A percentile compares a stretch with the other conserved stretches of the same genome.
phyloP scores from a whole-genome alignment of 1,284 basidiomycete genomes.

The Coniferiporia weirii region DNA sequence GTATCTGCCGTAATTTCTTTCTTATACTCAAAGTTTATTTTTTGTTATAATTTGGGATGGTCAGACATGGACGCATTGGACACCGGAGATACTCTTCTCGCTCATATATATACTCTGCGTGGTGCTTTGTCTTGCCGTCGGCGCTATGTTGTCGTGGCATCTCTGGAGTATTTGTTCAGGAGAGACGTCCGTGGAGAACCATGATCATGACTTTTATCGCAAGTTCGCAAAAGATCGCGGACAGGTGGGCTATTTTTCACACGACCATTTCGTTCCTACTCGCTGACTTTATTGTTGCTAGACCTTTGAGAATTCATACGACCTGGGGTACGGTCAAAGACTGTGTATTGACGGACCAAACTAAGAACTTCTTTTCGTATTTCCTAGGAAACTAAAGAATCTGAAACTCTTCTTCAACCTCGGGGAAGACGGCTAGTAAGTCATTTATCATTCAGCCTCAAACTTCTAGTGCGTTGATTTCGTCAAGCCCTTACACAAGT shows the following conservation, averaged over 20 bases:
- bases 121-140: slow-evolving; percentile 76
- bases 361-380: neutral
- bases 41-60: slow-evolving; percentile 24
- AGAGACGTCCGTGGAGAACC: slow-evolving; percentile 88
- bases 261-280: neutral
- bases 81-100: slow-evolving; percentile 69
- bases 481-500: slow-evolving; percentile 61
- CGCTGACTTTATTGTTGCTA: slow-evolving; percentile 25
- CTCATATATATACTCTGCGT: slow-evolving; percentile 73
- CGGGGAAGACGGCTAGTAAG: slow-evolving; percentile 71
- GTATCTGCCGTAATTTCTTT: neutral
- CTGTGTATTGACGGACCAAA: neutral
- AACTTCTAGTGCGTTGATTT: slow-evolving; percentile 7
- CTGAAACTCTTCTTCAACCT: slow-evolving; percentile 87
- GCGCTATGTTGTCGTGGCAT: slow-evolving; percentile 79
- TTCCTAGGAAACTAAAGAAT: slow-evolving; percentile 54
- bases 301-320: slow-evolving; percentile 88
- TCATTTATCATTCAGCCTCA: neutral
- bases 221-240: slow-evolving; percentile 64
- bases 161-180: slow-evolving; percentile 70
- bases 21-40: neutral
- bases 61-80: slow-evolving; percentile 52
- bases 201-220: slow-evolving; percentile 82
- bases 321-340: slow-evolving; percentile 57
- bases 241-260: slow-evolving; percentile 45